Evolutionary conservation across 1,139 yeast species (phyloP), one percentile per base, ranked within the genome.

Genomic region (Zygosaccharomyces sapae): DNA sequence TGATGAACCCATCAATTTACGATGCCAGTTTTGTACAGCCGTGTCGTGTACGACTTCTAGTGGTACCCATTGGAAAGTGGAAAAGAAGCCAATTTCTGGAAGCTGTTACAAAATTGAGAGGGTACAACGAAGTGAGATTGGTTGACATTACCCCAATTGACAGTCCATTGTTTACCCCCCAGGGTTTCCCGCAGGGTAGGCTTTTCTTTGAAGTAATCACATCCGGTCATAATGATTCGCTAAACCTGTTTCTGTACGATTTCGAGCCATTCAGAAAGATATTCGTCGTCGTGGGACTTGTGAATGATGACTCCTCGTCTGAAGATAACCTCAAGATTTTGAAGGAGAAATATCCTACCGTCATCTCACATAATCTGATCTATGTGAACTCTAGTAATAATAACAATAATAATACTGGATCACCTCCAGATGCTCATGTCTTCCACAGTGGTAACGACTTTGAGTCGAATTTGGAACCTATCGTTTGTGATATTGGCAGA

Each of bases 241-340:
- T 76, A 18, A 56, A 61, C 43, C 68, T 81, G 7, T 83, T 86
- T 50, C 70, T 90, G 46, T 87, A 86, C 56, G 97, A 90, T 65
- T 81, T 90, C 55, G 97, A 92, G 65, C 96, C 96, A 1, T 87
- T 76, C 65, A 70, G 97, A 45, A 88, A 88, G 63, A 77, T 82
- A 0, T 81, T 84, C 54, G 72, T 83, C 4, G 72, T 86, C 1
- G 60, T 90, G 31, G 96, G 94, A 0, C 41, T 64, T 12, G 57
- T 60, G 10, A 59, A 56, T 38, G 59, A 69, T 19, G 59, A 57
- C 1, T 48, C 34, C 62, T 12, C 64, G 67, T 4, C 62, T 5
- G 61, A 62, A 5, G 57, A 57, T 1, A 65, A 68, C 35, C 55
- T 75, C 35, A 56, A 57, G 1, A 61, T 64, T 16, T 62, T 82